Evolutionary conservation across 176 grass and related monocot genomes (phyloP).

Genomic region (Eleusine coracana): DNA sequence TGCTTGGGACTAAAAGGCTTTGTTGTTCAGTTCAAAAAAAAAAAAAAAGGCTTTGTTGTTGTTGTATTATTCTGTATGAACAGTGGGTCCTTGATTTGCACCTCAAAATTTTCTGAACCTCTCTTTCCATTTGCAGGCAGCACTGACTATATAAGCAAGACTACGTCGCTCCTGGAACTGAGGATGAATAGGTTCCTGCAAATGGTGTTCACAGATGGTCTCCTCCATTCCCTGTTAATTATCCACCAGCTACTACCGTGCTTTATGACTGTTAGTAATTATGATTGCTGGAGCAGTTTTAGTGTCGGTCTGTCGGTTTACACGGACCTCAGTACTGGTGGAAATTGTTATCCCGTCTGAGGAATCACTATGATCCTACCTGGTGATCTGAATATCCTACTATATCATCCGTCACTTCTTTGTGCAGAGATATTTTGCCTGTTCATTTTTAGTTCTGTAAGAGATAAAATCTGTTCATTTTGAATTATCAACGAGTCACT

Average conservation of each 20-base stretch:
- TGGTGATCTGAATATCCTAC: neutral
- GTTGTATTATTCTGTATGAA: no score
- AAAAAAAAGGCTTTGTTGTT: no score
- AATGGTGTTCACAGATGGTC: neutral
- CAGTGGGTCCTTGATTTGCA: neutral
- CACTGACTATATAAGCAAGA: neutral
- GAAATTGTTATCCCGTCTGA: neutral
- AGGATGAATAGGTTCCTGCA: no score
- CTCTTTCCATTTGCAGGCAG: neutral
- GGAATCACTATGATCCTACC: neutral
- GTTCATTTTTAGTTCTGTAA: neutral
- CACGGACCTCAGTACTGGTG: neutral
- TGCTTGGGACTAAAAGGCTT: no score
- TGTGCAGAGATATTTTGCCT: neutral
- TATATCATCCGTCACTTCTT: neutral
- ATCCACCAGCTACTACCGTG: neutral
- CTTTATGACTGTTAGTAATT: neutral
- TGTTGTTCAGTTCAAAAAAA: no score
- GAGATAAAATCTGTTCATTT: neutral
- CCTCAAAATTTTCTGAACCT: neutral
- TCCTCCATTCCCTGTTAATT: neutral
- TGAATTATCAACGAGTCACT: neutral
- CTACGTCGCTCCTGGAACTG: no score
- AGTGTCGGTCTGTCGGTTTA: neutral
- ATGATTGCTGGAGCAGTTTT: neutral